Evolutionary conservation across 768 basidiomycete species (phyloP), one percentile per base, ranked within the genome.

Genomic region (Boletus rubescentipes): DNA sequence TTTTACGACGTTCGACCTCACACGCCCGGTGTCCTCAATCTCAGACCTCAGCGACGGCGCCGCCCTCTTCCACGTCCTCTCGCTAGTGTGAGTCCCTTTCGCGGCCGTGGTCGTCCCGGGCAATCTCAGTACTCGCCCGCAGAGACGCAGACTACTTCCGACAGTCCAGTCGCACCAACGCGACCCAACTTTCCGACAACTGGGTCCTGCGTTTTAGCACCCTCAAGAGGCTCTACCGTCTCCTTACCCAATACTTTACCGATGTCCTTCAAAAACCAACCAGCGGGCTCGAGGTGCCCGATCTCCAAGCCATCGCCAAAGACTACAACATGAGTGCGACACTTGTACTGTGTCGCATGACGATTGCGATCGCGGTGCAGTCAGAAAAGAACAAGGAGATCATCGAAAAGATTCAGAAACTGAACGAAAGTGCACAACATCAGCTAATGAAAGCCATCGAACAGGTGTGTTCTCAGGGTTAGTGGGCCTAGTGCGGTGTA

Each of bases 391-490:
- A 95, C 64, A 85, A 92, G 73, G 83, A 86, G 58, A 88, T 95
- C 60, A 93, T 98, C 56, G 86, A 84, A 67, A 89, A 84, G 72
- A 98, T 98, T 34, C 93, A 95, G 64, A 79, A 81, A 2, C 70
- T 97, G 57, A 87, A 82, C 55, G 89, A 96, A 70, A 78, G 73
- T 16, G 86, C 93, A 65, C 94, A 97, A 73, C 90, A 93, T 67
- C 79, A 84, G 64, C 74, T 97, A 49, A 98, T 97, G 95, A 87
- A 82, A 71, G 89, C 91, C 37, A 96, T 97, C 54, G 94, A 97
- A 71, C 89, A 91, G 79, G 93, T 91, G 54, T 49, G 80, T 69
- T 35, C 29, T 50, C 55, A 18, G 41, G n/a, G 15, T 34, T n/a
- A n/a, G 36, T 44, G 23, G 43, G 1, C 7, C 7, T 34, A 26